phyloP scores from a whole-genome alignment of 1,284 basidiomycete genomes.

The Cerrena zonata region DNA sequence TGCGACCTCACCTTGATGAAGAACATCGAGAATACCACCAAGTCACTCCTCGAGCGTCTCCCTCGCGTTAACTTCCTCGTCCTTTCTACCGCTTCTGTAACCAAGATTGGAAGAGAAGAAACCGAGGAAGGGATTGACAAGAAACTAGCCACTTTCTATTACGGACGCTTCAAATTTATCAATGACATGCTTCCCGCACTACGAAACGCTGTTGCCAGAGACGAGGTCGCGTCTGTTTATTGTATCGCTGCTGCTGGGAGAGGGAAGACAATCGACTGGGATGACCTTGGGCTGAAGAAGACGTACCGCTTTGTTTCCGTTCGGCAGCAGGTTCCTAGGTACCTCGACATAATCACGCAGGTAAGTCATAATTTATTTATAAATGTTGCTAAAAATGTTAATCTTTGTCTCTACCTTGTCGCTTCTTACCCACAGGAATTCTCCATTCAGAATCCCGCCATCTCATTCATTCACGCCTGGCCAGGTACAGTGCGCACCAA shows the following conservation, averaged over 20 bases:
- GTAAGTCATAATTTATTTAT: constrained; percentile 24
- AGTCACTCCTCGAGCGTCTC: constrained; percentile 22
- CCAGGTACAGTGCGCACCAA: too few relatives aligned
- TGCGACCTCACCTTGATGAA: constrained; percentile 34
- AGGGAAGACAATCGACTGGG: constrained; percentile 22
- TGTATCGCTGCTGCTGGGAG: constrained; percentile 18
- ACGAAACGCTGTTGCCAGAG: constrained; percentile 19
- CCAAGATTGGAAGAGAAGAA: constrained; percentile 25
- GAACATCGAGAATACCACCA: constrained; percentile 25
- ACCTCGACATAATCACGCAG: constrained; percentile 32
- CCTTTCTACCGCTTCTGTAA: constrained; percentile 27
- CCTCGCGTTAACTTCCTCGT: constrained; percentile 33
- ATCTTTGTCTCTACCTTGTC: constrained; percentile 20
- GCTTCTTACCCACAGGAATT: constrained; percentile 27
- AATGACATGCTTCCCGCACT: constrained; percentile 24
- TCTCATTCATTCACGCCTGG: too few relatives aligned
- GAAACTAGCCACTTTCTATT: constrained; percentile 24
- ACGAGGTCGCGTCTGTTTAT: constrained; percentile 25
- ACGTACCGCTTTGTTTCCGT: constrained; percentile 20
- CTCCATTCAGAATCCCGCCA: too few relatives aligned
- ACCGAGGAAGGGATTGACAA: constrained; percentile 26
- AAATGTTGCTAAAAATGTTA: constrained; percentile 10
- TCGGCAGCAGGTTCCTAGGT: constrained; percentile 20
- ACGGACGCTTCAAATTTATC: constrained; percentile 27
- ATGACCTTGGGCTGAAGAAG: constrained; percentile 33